These are phyloP conservation scores for Exophiala alcalophila DNA, from an alignment of 2,329 filamentous ascomycete species.

Conservation along the genomic window DNA sequence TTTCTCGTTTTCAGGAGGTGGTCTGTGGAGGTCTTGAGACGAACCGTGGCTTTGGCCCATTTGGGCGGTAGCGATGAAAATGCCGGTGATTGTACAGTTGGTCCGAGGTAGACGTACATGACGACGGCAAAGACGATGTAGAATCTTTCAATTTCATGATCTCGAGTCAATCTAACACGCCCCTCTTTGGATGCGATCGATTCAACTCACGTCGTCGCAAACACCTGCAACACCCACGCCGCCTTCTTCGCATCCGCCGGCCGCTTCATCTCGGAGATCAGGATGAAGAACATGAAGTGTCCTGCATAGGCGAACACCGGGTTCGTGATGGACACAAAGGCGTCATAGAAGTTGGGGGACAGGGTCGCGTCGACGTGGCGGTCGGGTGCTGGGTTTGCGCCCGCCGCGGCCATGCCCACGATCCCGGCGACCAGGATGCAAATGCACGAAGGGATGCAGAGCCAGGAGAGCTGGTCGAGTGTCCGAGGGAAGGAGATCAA, in stretches of 20 bases:
- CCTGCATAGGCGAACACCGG: slow-evolving; percentile 54
- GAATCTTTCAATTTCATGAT: slow-evolving; percentile 37
- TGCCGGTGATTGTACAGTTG: slow-evolving; percentile 46
- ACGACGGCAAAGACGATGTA: slow-evolving; percentile 53
- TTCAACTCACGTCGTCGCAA: slow-evolving; percentile 44
- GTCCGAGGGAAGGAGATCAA: slow-evolving; percentile 50
- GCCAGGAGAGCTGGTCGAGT: slow-evolving; percentile 49
- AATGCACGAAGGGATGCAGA: slow-evolving; percentile 45
- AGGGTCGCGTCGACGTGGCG: slow-evolving; percentile 41
- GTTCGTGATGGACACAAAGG: slow-evolving; percentile 51
- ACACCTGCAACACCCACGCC: slow-evolving; percentile 49
- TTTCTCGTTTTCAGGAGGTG: no score
- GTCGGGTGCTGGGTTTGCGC: slow-evolving; percentile 40
- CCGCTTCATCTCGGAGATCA: slow-evolving; percentile 53
- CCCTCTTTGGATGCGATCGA: no score
- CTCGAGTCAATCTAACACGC: no score
- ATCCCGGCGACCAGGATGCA: slow-evolving; percentile 52
- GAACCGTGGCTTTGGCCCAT: slow-evolving; percentile 48
- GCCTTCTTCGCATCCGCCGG: slow-evolving; percentile 54
- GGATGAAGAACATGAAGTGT: slow-evolving; percentile 55
- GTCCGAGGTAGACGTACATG: slow-evolving; percentile 51
- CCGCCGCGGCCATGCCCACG: slow-evolving; percentile 52
- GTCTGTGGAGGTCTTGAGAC: neutral
- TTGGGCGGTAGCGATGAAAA: slow-evolving; percentile 46
- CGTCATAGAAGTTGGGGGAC: slow-evolving; percentile 42